Base-by-base conservation (phyloP, 169 alveolate species). In the Plasmodium knowlesi region DNA sequence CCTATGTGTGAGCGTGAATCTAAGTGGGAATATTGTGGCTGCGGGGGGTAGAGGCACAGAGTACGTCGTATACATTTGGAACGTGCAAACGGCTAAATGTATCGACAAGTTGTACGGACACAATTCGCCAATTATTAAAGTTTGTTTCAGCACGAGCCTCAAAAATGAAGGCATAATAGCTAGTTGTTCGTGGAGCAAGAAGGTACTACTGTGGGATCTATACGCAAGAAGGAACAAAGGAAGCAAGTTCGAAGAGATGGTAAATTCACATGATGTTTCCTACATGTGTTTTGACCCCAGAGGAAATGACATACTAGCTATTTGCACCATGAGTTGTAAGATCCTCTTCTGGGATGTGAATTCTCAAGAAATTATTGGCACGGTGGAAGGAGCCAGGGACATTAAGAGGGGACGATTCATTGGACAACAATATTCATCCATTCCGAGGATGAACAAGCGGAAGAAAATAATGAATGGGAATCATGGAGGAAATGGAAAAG, bases 41-140 rank as follows among this genome's bases (percentile, higher is more conserved):
- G 99, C 99, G 0, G 99, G 99, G n/a, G 97, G 99, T 12, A 93
- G 96, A 74, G 99, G 99, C 72, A 98, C 97, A n/a, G 94, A 92
- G 19, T 94, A 95, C 57, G 83, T 96, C 32, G 96, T 97, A 14
- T 97, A 93, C 91, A 95, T 97, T n/a, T 97, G 98, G 98, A 94
- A 92, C 76, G 93, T 97, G 22, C 98, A 90, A 61, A 96, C 96
- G 1, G 97, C 95, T 16, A 96, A 95, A 79, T 93, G 95, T 43
- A 82, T 96, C 79, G 97, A 96, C 22, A 95, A 95, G 74, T 72
- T 96, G 50, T 95, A 96, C 92, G 99, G 99, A 0, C 99, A 99
- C 83, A 95, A 98, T 22, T 98, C 98, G 5, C 99, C 99, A 30
- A 98, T 99, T 6, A 95, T 98, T 16, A 96, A 98, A 22, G 92